Evolutionary conservation across 2,329 filamentous ascomycete genomes (phyloP), one percentile per base, ranked within the genome.

Genomic region (Penicillium janthinellum): DNA sequence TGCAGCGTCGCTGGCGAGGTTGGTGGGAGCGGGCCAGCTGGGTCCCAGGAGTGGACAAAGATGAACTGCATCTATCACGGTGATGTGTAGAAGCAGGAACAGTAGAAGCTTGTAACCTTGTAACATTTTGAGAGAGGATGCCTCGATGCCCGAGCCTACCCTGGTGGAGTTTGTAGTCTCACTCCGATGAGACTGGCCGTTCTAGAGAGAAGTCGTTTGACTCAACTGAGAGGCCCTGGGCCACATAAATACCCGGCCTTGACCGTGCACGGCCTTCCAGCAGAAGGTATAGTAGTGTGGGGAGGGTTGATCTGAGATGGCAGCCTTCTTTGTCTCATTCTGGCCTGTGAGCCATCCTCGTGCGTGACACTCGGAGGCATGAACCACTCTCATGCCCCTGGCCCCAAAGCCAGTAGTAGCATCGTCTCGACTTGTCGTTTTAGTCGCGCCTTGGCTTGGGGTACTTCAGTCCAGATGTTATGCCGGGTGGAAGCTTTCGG

Each of bases 41-140:
- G 58, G 55, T 12, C 61, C 61, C 8, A 50, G 37, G 8, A 60
- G 54, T 51, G 48, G 62, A n/a, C 51, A 62, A 15, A 31, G 35
- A 15, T 48, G n/a, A 22, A 49, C 15, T 20, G 44, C 53, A 48
- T 39, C 45, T 35, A 25, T 45, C 3, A 48, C 8, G 20, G 44
- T 22, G 31, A 37, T 17, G 20, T 45, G 45, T 5, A 55, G n/a
- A 8, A 47, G 8, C 14, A 37, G 34, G 11, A 15, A 44, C 49
- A 61, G 17, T 4, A 31, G 25, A 7, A 48, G 25, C 5, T 48
- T 10, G n/a, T 34, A 10, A 6, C 12, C 22, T 22, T 22, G 15
- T 17, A 15, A 7, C 28, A 48, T 48, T n/a, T 8, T 34, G 44
- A n/a, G 25, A 31, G 31, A 31, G 31, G 7, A 31, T 10, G 31